These are phyloP conservation scores for Pisolithus sp. DNA, from an alignment of 768 basidiomycete genomes.

Conservation along the genomic window DNA sequence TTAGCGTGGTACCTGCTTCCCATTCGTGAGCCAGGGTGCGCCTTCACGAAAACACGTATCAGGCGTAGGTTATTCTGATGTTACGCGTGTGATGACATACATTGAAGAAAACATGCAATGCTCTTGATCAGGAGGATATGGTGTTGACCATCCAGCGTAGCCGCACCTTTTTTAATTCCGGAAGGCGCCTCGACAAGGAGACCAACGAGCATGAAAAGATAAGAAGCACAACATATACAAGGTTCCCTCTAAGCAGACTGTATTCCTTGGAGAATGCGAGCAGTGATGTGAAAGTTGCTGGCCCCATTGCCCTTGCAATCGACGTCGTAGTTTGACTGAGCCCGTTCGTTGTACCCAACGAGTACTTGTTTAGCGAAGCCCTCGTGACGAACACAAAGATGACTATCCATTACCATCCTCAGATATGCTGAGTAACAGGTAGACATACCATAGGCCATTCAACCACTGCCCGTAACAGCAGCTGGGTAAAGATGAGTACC, in stretches of 20 bases:
- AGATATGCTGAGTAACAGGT: background rate
- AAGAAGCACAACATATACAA: conserved; percentile 40
- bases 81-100: too few relatives aligned
- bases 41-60: too few relatives aligned
- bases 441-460: conserved; percentile 39
- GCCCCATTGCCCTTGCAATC: conserved; percentile 36
- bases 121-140: too few relatives aligned
- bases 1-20: too few relatives aligned
- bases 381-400: conserved; percentile 49
- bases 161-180: conserved; percentile 9
- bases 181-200: conserved; percentile 14
- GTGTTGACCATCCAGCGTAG: too few relatives aligned
- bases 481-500: conserved; percentile 28
- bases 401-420: conserved; percentile 16
- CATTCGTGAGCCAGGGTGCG: too few relatives aligned
- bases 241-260: background rate
- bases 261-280: too few relatives aligned
- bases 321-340: conserved; percentile 44
- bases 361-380: conserved; percentile 44
- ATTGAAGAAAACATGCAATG: too few relatives aligned
- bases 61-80: too few relatives aligned
- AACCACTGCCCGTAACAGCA: conserved; percentile 24
- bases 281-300: too few relatives aligned
- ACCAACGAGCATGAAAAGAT: conserved; percentile 22
- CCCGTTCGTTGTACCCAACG: conserved; percentile 54